A percentile compares a stretch with the other conserved stretches of the same genome.
These are phyloP conservation scores for Boletus barrowsii DNA, from an alignment of 768 basidiomycete species.

Conservation along the genomic window DNA sequence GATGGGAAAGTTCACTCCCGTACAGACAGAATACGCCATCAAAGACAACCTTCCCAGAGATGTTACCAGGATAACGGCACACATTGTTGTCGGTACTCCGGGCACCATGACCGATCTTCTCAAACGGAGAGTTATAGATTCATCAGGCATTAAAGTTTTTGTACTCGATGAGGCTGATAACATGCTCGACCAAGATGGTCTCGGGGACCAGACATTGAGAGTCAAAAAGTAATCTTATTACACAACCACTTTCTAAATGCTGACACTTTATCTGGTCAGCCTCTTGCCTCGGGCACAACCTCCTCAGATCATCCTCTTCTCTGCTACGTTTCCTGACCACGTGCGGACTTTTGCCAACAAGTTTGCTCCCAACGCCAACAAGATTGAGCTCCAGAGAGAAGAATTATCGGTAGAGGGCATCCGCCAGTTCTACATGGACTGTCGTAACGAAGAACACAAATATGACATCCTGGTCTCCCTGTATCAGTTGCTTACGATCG, in stretches of 20 bases:
- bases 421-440: conserved; percentile 98
- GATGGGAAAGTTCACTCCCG: conserved; percentile 93
- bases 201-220: conserved; percentile 89
- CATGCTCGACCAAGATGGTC: conserved; percentile 92
- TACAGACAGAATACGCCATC: conserved; percentile 95
- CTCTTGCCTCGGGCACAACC: conserved; percentile 53
- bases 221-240: conserved; percentile 78
- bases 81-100: conserved; percentile 93
- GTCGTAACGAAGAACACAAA: conserved; percentile 86
- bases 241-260: neutral
- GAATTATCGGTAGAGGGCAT: conserved; percentile 94
- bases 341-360: conserved; percentile 89
- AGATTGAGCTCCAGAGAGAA: conserved; percentile 91
- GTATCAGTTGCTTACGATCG: conserved; percentile 89
- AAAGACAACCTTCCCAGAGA: conserved; percentile 75
- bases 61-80: conserved; percentile 71
- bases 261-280: conserved; percentile 35
- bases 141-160: conserved; percentile 81
- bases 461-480: conserved; percentile 91
- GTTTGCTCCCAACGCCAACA: conserved; percentile 93
- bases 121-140: conserved; percentile 72
- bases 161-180: conserved; percentile 99
- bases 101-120: conserved; percentile 93
- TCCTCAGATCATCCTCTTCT: conserved; percentile 92
- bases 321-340: conserved; percentile 94